Evolutionary conservation across 108 stramenopile species (phyloP).

Genomic region (Nitzschia palea): DNA sequence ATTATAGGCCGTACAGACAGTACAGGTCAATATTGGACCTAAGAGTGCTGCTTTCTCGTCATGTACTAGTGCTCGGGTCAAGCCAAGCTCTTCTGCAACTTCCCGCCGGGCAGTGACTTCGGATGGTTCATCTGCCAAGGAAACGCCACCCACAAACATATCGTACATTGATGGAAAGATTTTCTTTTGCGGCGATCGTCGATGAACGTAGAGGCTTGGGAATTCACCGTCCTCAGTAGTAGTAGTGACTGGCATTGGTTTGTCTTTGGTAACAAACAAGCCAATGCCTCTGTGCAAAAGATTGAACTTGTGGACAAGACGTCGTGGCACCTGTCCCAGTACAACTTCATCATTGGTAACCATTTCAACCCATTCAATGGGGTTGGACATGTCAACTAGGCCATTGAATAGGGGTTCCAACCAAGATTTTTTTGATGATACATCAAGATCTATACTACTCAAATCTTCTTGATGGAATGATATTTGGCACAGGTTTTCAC

Average conservation of each 20-base stretch:
- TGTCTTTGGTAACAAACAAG: constrained; percentile 57
- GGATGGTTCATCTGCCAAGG: constrained; percentile 53
- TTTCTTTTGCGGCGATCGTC: constrained; percentile 62
- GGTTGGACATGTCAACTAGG: neutral
- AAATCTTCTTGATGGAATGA: neutral
- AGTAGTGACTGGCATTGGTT: constrained; percentile 19
- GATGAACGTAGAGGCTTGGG: constrained; percentile 67
- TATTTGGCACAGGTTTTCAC: neutral
- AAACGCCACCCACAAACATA: constrained; percentile 87
- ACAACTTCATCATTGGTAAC: constrained; percentile 20
- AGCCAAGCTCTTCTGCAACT: constrained; percentile 77
- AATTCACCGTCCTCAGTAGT: neutral
- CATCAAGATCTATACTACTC: neutral
- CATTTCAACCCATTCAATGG: constrained; percentile 48
- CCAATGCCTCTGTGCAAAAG: constrained; percentile 80
- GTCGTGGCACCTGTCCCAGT: constrained; percentile 55
- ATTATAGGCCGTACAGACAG: constrained; percentile 78
- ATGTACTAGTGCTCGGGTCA: constrained; percentile 44
- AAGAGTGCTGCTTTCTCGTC: constrained; percentile 27
- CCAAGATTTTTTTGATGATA: neutral
- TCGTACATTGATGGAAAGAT: constrained; percentile 83
- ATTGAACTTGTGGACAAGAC: constrained; percentile 66
- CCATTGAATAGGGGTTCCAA: neutral
- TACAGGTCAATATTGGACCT: constrained; percentile 53
- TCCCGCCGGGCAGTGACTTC: constrained; percentile 63